Percentiles rank a stretch among this genome's conserved stretches.
These are phyloP conservation scores for Hippophae gyantsensis DNA, from an alignment of 306 rosid genomes.

Conservation along the genomic window DNA sequence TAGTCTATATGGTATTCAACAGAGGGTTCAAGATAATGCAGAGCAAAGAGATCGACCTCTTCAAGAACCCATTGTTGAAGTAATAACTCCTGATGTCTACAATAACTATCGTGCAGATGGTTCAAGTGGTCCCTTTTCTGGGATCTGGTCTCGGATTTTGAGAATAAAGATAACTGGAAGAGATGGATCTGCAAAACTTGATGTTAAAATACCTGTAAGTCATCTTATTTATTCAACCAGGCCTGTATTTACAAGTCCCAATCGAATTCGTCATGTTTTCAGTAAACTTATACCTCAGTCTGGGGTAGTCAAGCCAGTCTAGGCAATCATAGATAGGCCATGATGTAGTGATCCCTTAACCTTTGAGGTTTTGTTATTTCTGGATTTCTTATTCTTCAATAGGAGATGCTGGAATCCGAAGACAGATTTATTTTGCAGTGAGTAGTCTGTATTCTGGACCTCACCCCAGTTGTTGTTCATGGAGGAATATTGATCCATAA, in stretches of 20 bases:
- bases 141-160: conserved; percentile 76
- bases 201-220: conserved; percentile 84
- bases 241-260: not conserved
- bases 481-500: no score
- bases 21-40: conserved; percentile 49
- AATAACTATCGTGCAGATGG: conserved; percentile 66
- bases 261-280: no score
- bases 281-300: no score
- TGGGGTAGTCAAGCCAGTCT: no score
- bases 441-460: no score
- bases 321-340: no score
- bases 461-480: no score
- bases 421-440: no score
- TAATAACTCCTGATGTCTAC: conserved; percentile 86
- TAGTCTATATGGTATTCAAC: conserved; percentile 53
- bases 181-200: conserved; percentile 87
- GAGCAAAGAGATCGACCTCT: conserved; percentile 55
- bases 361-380: no score
- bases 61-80: conserved; percentile 74
- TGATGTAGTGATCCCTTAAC: no score
- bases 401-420: no score
- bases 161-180: conserved; percentile 84
- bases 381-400: no score
- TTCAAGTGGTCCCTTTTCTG: conserved; percentile 52
- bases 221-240: conserved; percentile 10